phyloP scores from a whole-genome alignment of 352 stramenopile species.

The Globisporangium takayamanum region DNA sequence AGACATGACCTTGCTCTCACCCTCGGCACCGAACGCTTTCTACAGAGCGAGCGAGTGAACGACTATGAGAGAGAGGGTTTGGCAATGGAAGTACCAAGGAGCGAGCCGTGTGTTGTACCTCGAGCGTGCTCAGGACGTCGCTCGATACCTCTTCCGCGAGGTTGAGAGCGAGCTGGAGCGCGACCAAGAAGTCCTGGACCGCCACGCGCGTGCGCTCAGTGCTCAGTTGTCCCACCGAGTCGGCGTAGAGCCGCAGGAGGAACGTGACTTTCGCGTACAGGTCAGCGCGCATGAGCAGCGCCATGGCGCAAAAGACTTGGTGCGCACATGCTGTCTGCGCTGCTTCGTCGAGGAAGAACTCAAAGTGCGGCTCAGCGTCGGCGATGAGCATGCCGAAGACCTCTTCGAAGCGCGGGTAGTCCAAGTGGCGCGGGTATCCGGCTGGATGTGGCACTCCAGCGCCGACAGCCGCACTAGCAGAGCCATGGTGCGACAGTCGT shows the following conservation, averaged over 20 bases:
- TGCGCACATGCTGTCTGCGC: conserved; percentile 36
- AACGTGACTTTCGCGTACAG: conserved; percentile 56
- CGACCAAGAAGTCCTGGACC: conserved; percentile 35
- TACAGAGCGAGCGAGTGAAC: conserved; percentile 2
- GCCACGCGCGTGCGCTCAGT: conserved; percentile 32
- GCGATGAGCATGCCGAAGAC: conserved; percentile 68
- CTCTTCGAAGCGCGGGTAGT: conserved; percentile 55
- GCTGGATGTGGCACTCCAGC: background rate
- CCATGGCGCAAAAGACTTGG: conserved; percentile 50
- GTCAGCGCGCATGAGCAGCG: conserved; percentile 41
- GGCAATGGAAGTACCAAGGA: background rate
- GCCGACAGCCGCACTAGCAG: background rate
- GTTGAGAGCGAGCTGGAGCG: conserved; percentile 35
- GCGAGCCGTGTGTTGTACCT: conserved; percentile 14
- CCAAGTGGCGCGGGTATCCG: conserved; percentile 41
- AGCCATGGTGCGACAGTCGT: background rate
- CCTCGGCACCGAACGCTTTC: conserved; percentile 36
- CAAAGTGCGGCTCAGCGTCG: conserved; percentile 59
- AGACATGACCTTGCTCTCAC: conserved; percentile 29
- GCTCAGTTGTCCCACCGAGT: conserved; percentile 32
- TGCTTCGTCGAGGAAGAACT: conserved; percentile 40
- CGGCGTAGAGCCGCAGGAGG: conserved; percentile 48
- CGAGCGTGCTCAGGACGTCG: conserved; percentile 18
- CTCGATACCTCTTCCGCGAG: conserved; percentile 26
- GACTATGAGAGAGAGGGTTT: background rate